Conservation (phyloP, 225 moss, liverwort and hornwort genomes). For the Pleurozium schreberi region DNA sequence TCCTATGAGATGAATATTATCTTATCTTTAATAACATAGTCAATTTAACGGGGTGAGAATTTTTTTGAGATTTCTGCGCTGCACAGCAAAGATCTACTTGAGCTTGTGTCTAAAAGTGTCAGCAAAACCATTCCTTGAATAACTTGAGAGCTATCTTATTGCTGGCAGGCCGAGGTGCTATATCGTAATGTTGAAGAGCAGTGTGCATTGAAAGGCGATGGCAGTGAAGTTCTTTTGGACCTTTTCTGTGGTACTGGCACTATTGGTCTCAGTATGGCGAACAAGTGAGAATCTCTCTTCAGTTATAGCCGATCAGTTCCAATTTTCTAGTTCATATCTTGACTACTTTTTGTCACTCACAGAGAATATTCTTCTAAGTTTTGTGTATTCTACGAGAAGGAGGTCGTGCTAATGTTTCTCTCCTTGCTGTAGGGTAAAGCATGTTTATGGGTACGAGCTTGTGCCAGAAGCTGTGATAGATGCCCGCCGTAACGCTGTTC, state of each 20-base stretch:
- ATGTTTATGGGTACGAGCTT: constrained; percentile 92
- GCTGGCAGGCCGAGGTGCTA: constrained; percentile 73
- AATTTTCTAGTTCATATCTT: not conserved
- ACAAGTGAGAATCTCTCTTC: constrained; percentile 25
- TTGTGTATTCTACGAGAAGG: not conserved
- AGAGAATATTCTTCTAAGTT: not conserved
- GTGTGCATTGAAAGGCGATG: constrained; percentile 74
- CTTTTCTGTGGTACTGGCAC: constrained; percentile 99
- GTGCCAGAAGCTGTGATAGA: constrained; percentile 93
- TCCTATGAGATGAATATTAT: not conserved
- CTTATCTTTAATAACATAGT: not conserved
- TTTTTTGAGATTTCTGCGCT: not conserved
- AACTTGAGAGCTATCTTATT: not conserved
- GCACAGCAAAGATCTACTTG: not conserved
- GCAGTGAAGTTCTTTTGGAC: constrained; percentile 79
- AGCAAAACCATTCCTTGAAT: not conserved
- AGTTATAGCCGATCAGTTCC: not conserved
- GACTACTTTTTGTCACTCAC: not conserved
- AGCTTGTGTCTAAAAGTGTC: not conserved
- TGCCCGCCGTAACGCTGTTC: constrained; percentile 80
- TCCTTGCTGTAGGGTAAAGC: constrained; percentile 51
- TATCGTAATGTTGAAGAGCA: constrained; percentile 71
- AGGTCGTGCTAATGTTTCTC: not conserved
- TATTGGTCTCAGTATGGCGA: constrained; percentile 89
- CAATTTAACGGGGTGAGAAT: not conserved